Conservation (phyloP, 768 basidiomycete genomes). For the Boletus rubescentipes region DNA sequence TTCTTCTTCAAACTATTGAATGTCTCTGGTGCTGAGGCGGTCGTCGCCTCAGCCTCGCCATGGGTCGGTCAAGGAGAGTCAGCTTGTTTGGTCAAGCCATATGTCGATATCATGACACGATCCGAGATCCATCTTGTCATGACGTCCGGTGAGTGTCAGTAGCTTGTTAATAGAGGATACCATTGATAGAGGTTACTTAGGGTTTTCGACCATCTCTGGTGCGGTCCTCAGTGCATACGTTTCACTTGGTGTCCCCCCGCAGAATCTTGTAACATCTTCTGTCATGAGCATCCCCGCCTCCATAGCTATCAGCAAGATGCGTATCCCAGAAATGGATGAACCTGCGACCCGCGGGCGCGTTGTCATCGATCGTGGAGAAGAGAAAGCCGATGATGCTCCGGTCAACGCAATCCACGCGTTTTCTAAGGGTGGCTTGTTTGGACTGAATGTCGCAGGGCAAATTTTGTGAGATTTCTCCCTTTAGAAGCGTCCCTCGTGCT, state of each 20-base stretch:
- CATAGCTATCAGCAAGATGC: conserved; percentile 88
- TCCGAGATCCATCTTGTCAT: conserved; percentile 86
- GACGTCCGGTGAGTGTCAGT: conserved; percentile 63
- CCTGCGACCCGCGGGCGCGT: conserved; percentile 83
- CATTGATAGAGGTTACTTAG: conserved; percentile 24
- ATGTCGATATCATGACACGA: conserved; percentile 80
- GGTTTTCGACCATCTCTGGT: conserved; percentile 91
- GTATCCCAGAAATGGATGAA: conserved; percentile 79
- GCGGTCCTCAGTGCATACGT: conserved; percentile 88
- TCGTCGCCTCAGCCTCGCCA: conserved; percentile 91
- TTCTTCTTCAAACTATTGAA: conserved; percentile 91
- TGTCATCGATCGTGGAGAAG: conserved; percentile 75
- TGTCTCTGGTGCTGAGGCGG: conserved; percentile 92
- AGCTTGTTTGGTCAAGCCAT: conserved; percentile 82
- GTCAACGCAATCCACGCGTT: conserved; percentile 89
- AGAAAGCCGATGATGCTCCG: conserved; percentile 50
- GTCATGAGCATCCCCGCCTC: conserved; percentile 96
- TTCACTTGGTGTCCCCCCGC: conserved; percentile 68
- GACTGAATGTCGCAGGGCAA: conserved; percentile 83
- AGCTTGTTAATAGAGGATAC: not conserved
- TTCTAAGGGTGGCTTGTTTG: conserved; percentile 80
- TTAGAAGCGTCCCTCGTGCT: not conserved
- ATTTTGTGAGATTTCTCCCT: conserved; percentile 56
- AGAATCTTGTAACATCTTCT: conserved; percentile 83
- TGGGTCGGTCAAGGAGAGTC: conserved; percentile 92